Evolutionary conservation across 2,329 filamentous ascomycete species (phyloP), one percentile per base, ranked within the genome.

Genomic region (Madurella mycetomatis): DNA sequence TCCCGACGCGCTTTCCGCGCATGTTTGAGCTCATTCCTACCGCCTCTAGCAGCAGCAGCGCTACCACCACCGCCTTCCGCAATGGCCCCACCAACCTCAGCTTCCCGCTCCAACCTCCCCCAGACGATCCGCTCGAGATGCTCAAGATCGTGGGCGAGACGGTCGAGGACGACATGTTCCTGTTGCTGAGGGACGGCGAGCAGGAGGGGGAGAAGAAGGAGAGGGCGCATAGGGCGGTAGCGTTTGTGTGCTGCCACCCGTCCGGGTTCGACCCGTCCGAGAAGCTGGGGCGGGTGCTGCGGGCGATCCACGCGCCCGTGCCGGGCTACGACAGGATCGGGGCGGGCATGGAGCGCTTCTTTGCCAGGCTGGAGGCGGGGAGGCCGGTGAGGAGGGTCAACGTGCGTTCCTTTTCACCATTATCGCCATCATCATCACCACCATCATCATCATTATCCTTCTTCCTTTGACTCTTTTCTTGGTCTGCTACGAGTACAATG

Each of bases 311-410:
- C 53, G 65, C 55, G 15, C 77, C 77, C 0, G 80, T 83, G 39
- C 80, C 80, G 0, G 69, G 70, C 1, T 82, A 81, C 51, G 74
- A 79, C 15, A 81, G 76, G 67, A 81, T 83, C 30, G 78, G 74
- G 0, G 62, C 68, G 0, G 81, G 78, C 55, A 81, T 83, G 78
- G 79, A 83, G 64, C 70, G 72, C 5, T 81, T 77, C 63, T 82
- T 83, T 56, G 60, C 63, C 2, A 73, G 71, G 46, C 49, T 82
- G 0, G 69, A 76, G 51, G 74, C 74, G 0, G 79, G 78, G 0
- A 79, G 72, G 63, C 70, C 67, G 45, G 75, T 75, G 1, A 79
- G 77, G 63, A 66, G 80, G n/a, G 65, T 74, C 4, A 82, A 82
- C 34, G 79, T 79, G 9, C n/a, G 46, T 55, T 16, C 18, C 39